phyloP scores from a whole-genome alignment of 176 grass and related monocot species.

The Ampelocalamus luodianensis region DNA sequence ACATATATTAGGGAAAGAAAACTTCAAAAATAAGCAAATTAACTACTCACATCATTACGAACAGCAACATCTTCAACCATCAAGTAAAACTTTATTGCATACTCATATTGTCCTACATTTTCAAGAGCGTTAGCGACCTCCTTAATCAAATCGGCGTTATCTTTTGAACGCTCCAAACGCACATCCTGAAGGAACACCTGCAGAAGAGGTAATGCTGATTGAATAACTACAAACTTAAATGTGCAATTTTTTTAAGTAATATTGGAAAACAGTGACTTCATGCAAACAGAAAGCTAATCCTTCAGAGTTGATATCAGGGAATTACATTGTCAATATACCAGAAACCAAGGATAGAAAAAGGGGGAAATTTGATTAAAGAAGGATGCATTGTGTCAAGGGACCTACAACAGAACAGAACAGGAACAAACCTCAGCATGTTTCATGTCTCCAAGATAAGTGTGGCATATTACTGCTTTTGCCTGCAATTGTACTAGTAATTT shows the following conservation, averaged over 20 bases:
- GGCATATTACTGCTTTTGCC: conserved; percentile 69
- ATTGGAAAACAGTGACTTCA: not conserved
- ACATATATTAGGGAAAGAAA: not conserved
- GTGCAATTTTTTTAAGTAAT: not conserved
- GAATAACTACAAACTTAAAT: conserved; percentile 5
- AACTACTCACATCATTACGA: conserved; percentile 63
- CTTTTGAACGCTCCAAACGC: conserved; percentile 57
- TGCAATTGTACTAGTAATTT: conserved; percentile 64
- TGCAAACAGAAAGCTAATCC: not conserved
- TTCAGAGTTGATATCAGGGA: not conserved
- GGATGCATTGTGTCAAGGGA: conserved; percentile 2
- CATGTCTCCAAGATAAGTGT: conserved; percentile 83
- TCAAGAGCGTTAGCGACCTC: conserved; percentile 70
- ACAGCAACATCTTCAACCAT: conserved; percentile 55
- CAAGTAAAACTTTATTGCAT: conserved; percentile 81
- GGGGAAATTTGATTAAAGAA: not conserved
- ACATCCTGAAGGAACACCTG: conserved; percentile 70
- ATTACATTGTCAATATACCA: not conserved
- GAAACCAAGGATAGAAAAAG: not conserved
- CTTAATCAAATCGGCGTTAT: conserved; percentile 53
- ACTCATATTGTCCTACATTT: conserved; percentile 65
- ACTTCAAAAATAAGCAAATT: conserved; percentile 15
- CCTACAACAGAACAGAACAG: conserved; percentile 1
- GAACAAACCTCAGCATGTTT: conserved; percentile 75
- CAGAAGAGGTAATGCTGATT: not conserved